Conservation (phyloP, 1,139 yeast genomes). For the Chernovozyma sophiae-reginae region DNA sequence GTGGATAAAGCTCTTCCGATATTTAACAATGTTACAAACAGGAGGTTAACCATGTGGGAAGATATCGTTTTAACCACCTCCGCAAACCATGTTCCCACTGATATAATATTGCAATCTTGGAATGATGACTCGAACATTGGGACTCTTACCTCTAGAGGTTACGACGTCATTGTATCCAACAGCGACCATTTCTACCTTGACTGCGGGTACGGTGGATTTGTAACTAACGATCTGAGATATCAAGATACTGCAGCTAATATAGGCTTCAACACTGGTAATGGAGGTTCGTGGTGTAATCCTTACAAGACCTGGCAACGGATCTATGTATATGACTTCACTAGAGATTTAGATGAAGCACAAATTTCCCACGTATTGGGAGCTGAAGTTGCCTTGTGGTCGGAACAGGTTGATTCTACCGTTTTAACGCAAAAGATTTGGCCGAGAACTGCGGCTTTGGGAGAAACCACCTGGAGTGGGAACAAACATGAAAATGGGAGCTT, state of each 20-base stretch:
- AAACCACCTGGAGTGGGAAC: slow-evolving; percentile 45
- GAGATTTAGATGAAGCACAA: slow-evolving; percentile 31
- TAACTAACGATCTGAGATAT: slow-evolving; percentile 36
- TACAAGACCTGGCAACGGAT: slow-evolving; percentile 50
- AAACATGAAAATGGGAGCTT: slow-evolving; percentile 25
- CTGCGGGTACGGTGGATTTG: slow-evolving; percentile 45
- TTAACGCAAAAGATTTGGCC: slow-evolving; percentile 46
- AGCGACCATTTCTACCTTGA: slow-evolving; percentile 38
- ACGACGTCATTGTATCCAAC: slow-evolving; percentile 42
- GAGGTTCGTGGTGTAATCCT: slow-evolving; percentile 50
- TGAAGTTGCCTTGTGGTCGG: slow-evolving; percentile 46
- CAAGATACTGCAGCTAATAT: slow-evolving; percentile 21
- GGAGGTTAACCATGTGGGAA: slow-evolving; percentile 46
- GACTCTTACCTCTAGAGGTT: slow-evolving; percentile 31
- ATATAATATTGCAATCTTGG: slow-evolving; percentile 43
- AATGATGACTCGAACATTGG: slow-evolving; percentile 22
- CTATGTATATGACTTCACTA: slow-evolving; percentile 35
- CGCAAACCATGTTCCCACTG: slow-evolving; percentile 24
- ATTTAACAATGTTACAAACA: slow-evolving; percentile 18
- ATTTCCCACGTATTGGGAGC: slow-evolving; percentile 37
- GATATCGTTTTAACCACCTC: slow-evolving; percentile 30
- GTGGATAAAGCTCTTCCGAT: slow-evolving; percentile 36
- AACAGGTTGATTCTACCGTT: slow-evolving; percentile 36
- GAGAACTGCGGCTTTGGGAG: slow-evolving; percentile 46
- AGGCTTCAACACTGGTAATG: slow-evolving; percentile 28